Evolutionary conservation across 1,284 basidiomycete genomes (phyloP), one percentile per base, ranked within the genome.

Genomic region (Trichosporon coremiiforme): DNA sequence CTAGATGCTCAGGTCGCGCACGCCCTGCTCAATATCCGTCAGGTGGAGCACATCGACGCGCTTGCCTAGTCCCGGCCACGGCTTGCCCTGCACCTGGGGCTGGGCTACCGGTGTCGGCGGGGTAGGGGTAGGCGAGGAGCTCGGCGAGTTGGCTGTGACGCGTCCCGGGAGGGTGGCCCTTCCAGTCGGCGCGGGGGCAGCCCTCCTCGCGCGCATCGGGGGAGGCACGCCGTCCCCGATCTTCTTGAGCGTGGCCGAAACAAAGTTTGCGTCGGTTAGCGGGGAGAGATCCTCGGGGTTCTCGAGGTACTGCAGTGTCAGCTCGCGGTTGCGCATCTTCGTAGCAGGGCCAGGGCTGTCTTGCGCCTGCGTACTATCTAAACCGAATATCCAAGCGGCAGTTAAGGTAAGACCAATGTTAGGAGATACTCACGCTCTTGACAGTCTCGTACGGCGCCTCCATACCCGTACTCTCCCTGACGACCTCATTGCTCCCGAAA

Each of bases 391-490:
- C n/a, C n/a, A n/a, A n/a, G n/a, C n/a, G n/a, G n/a, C n/a, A n/a
- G n/a, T n/a, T n/a, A n/a, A n/a, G n/a, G n/a, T n/a, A n/a, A n/a
- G n/a, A n/a, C n/a, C n/a, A n/a, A n/a, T n/a, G n/a, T n/a, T n/a
- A n/a, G n/a, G n/a, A n/a, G n/a, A n/a, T n/a, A 84, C 88, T 65
- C 80, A 94, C 94, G 74, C 85, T 84, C 84, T 90, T 91, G 64
- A 99, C 89, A 13, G 87, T 87, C 45, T 90, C 89, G 76, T 98
- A 98, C 0, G 90, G 87, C 8, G 92, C 93, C 81, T 98, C 94
- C 89, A 93, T 92, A 0, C 96, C 97, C 67, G 89, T 89, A 10
- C 87, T 87, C 80, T 99, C 95, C 41, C 93, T 88, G 17, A 98
- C 87, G 50, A 98, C 81, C 55, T 86, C 82, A 64, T 74, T 70